Base-by-base conservation (phyloP, 1,284 basidiomycete species). In the Gomphus bonarii region DNA sequence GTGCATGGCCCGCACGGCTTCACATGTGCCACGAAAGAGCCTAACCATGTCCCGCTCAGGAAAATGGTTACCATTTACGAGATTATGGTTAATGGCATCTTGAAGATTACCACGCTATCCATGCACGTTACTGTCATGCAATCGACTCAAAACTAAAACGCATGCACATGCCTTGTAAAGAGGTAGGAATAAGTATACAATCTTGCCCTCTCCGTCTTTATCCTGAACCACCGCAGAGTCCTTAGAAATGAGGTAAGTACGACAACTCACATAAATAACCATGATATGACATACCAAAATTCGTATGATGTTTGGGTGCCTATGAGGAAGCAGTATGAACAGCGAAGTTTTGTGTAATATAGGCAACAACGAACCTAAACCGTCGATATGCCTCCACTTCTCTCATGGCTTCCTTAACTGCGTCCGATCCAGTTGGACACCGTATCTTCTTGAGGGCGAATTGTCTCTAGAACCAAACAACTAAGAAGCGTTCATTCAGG, bases 171-270 rank as follows among this genome's bases (percentile, higher is more conserved):
- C 88, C 74, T 88, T 86, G 74, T 93, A 95, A 46, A 91, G 76
- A 0, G 94, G 93, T 14, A 97, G 74, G 74, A 97, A 95, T 28
- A 93, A 81, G 67, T 97, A 97, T 50, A 97, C 91, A 61, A 97
- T 88, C 69, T 95, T 91, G 22, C 93, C 94, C 55, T 94, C 91
- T n/a, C 86, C 88, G 61, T 91, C 85, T 22, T 86, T 84, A 66
- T 95, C 94, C 71, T 97, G 94, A 0, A 95, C 84, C 10, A 95
- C 91, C 1, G 92, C 91, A n/a, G 90, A 93, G 67, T 97, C 94
- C 84, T 90, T 58, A 10, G 38, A 28, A 28, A 31, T 6, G n/a
- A 9, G 20, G 16, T 30, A 36, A 28, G 6, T 14, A 2, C 18
- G 18, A 8, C 10, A 54, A n/a, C 33, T 18, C 12, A 42, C 18